Base-by-base conservation (phyloP, 140 eudicot species). In the Senecio squalidus region DNA sequence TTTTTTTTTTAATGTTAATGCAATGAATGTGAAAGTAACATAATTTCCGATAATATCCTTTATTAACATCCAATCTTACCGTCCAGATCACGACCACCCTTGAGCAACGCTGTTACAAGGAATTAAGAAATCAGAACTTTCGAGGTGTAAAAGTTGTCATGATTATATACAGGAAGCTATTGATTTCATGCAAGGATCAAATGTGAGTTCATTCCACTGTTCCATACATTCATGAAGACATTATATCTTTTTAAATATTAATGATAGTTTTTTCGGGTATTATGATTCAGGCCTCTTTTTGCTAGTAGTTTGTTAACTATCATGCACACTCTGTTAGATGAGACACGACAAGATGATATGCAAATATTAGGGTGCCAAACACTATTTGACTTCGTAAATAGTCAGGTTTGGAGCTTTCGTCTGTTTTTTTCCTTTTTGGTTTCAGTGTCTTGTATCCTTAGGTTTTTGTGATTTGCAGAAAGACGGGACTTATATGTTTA, bases 21-120 rank as follows among this genome's bases (percentile, higher is more conserved):
- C n/a, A n/a, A n/a, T n/a, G n/a, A n/a, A n/a, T n/a, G n/a, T n/a
- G n/a, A n/a, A n/a, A n/a, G n/a, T n/a, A n/a, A n/a, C n/a, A n/a
- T n/a, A n/a, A 13, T 59, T 68, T 46, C 39, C 20, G n/a, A 6
- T 56, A 20, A 38, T 3, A 6, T 20, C 23, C 18, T 50, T 27
- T 53, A 10, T 53, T 28, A 28, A 70, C 27, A 17, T 60, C n/a
- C 43, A 33, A 70, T 74, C 45, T 69, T 65, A 62, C 65, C 34
- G n/a, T 46, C 38, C 93, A 93, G 99, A 93, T 93, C 31, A 83
- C 95, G 43, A 27, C 51, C 60, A 75, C 85, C 62, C 95, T 93
- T 66, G 99, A 88, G 82, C 85, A 82, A 58, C 79, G 94, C 47
- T 93, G 81, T 68, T 93, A 82, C 78, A 84, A 82, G 84, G 99